Percentiles rank a stretch among this genome's conserved stretches.
Evolutionary conservation across 2,329 filamentous ascomycete species (phyloP).

Genomic region (Diaporthe nobilis): DNA sequence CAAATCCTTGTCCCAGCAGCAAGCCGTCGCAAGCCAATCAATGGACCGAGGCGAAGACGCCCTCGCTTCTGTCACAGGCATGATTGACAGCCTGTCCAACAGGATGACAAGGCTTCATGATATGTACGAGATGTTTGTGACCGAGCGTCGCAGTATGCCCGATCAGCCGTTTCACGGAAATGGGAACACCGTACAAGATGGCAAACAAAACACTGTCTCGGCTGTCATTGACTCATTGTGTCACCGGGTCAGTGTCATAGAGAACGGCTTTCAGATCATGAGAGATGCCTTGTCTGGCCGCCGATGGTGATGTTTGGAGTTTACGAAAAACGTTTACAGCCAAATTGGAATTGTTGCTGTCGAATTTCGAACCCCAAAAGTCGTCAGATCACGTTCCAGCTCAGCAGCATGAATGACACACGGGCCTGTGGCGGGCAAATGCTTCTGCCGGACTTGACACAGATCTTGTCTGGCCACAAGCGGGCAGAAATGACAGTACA

Average conservation of each 20-base stretch:
- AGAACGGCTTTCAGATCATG: constrained; percentile 4
- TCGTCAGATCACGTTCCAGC: not conserved
- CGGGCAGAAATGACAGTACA: not conserved
- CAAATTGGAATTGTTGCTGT: not conserved
- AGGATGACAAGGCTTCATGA: not conserved
- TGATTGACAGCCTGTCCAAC: not conserved
- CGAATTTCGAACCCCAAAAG: too few species aligned
- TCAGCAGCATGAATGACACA: not conserved
- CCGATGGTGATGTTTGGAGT: not conserved
- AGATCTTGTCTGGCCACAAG: too few species aligned
- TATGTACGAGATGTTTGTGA: not conserved
- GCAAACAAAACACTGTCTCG: too few species aligned
- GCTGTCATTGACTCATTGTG: not conserved
- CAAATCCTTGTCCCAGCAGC: not conserved
- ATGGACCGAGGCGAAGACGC: too few species aligned
- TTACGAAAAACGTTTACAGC: not conserved
- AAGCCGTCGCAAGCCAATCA: not conserved
- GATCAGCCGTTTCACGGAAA: not conserved
- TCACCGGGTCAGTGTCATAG: constrained; percentile 6
- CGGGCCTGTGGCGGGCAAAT: not conserved
- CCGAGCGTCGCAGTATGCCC: not conserved
- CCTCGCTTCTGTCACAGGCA: not conserved
- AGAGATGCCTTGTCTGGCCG: not conserved
- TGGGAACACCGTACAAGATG: not conserved
- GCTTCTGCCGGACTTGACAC: not conserved